Percentiles rank a stretch among this genome's conserved stretches.
phyloP scores from a whole-genome alignment of 768 basidiomycete genomes.

The Rhizopogon roseolus region DNA sequence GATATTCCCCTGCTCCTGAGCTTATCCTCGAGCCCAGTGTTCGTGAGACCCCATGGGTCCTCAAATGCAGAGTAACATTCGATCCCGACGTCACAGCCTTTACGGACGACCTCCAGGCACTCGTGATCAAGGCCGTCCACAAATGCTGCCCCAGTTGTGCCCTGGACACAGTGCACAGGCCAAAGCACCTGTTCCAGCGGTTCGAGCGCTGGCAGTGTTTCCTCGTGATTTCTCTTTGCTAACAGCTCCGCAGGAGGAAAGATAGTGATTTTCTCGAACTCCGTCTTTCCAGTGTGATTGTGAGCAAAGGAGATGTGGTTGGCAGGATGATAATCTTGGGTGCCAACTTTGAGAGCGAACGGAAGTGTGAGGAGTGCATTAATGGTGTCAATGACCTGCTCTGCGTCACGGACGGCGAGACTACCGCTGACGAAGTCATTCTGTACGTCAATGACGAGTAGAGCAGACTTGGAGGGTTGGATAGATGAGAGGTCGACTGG shows the following conservation, averaged over 20 bases:
- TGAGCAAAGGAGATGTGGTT: constrained; percentile 72
- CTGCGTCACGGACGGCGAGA: constrained; percentile 63
- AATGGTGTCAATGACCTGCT: constrained; percentile 51
- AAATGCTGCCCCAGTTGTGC: constrained; percentile 55
- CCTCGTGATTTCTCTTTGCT: constrained; percentile 23
- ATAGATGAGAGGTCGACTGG: not conserved
- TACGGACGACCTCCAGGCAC: constrained; percentile 41
- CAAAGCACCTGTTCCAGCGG: constrained; percentile 56
- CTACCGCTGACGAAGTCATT: constrained; percentile 78
- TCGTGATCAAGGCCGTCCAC: constrained; percentile 44
- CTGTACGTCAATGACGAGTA: constrained; percentile 77
- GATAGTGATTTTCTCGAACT: constrained; percentile 38
- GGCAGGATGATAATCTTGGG: constrained; percentile 55
- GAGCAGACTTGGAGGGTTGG: constrained; percentile 18
- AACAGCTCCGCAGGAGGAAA: constrained; percentile 27
- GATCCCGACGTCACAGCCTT: constrained; percentile 53
- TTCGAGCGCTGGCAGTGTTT: constrained; percentile 6
- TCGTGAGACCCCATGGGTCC: constrained; percentile 45
- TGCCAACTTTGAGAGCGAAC: constrained; percentile 47
- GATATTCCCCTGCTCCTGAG: constrained; percentile 41
- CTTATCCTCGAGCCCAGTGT: constrained; percentile 42
- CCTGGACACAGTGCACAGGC: constrained; percentile 77
- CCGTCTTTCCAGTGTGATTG: constrained; percentile 34
- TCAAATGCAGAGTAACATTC: constrained; percentile 84
- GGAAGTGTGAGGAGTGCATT: constrained; percentile 54